phyloP scores from a whole-genome alignment of 2,329 filamentous ascomycete species.

The Aspergillus ochraceus region DNA sequence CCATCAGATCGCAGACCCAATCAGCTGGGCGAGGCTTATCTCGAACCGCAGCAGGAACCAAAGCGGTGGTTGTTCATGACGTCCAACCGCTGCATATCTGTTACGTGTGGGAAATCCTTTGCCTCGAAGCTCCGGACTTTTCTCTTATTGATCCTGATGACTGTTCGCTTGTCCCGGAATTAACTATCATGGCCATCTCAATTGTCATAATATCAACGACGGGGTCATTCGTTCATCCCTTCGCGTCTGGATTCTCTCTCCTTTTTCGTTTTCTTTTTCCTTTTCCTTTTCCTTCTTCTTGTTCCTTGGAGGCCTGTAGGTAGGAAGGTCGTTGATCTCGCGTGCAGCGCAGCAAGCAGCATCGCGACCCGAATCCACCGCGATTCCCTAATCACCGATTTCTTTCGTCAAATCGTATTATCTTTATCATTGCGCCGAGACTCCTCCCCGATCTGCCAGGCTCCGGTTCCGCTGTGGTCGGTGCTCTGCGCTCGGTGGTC shows the following conservation, averaged over 20 bases:
- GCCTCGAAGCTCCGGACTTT: slow-evolving; percentile 8
- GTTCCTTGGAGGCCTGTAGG: background rate
- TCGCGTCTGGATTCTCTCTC: slow-evolving; percentile 4
- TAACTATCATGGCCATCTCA: background rate
- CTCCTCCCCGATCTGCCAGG: slow-evolving; percentile 8
- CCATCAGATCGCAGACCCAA: slow-evolving; percentile 25
- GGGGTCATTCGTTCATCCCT: background rate
- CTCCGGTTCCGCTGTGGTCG: slow-evolving; percentile 20
- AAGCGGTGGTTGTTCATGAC: slow-evolving; percentile 7
- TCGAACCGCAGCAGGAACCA: slow-evolving; percentile 15
- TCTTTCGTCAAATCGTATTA: background rate
- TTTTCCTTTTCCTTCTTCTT: background rate
- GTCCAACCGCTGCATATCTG: slow-evolving; percentile 20
- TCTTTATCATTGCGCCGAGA: background rate
- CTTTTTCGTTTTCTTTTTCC: slow-evolving; percentile 5
- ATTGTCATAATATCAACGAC: too few species aligned
- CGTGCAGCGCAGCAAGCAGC: background rate
- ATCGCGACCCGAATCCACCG: background rate
- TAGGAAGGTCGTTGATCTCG: background rate
- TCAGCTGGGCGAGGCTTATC: slow-evolving; percentile 33
- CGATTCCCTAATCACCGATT: background rate
- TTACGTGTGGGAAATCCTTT: slow-evolving; percentile 30
- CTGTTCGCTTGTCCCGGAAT: background rate
- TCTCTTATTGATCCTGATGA: slow-evolving; percentile 22
- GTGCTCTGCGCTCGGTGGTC: background rate